Conservation (phyloP, 2,329 filamentous ascomycete species). For the Penicillium nordicum region DNA sequence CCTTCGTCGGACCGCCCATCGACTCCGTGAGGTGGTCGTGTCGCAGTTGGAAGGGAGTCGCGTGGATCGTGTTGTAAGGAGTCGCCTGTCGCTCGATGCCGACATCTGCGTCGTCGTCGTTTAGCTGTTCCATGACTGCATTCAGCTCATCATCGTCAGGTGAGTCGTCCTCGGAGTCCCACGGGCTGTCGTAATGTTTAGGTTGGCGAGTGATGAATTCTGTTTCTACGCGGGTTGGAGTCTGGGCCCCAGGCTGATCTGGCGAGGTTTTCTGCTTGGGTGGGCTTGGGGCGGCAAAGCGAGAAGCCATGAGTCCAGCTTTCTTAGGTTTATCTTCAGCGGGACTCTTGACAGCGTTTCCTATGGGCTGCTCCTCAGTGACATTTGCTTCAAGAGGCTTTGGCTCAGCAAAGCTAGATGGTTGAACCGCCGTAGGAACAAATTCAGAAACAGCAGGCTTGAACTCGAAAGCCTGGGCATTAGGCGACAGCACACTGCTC, state of each 20-base stretch:
- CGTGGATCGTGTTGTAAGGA: slow-evolving; percentile 21
- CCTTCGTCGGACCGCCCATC: slow-evolving; percentile 50
- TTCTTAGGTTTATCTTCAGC: neutral
- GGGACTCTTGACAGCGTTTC: slow-evolving; percentile 6
- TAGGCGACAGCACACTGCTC: slow-evolving; percentile 64
- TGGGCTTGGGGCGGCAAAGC: slow-evolving; percentile 33
- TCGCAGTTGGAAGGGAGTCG: slow-evolving; percentile 7
- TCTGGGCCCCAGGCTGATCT: slow-evolving; percentile 7
- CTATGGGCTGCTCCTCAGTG: slow-evolving; percentile 15
- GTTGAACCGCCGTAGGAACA: slow-evolving; percentile 19
- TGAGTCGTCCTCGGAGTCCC: slow-evolving; percentile 32
- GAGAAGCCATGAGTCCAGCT: slow-evolving; percentile 35
- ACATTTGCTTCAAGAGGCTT: slow-evolving; percentile 10
- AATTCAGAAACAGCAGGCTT: slow-evolving; percentile 35
- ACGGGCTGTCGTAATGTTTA: slow-evolving; percentile 7
- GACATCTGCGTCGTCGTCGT: slow-evolving; percentile 67
- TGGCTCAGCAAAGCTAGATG: slow-evolving; percentile 14
- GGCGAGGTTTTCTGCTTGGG: slow-evolving; percentile 18
- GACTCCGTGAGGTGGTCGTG: slow-evolving; percentile 30
- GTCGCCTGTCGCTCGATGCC: slow-evolving; percentile 64
- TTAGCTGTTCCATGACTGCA: slow-evolving; percentile 83
- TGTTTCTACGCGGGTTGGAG: neutral
- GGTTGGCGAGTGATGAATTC: neutral
- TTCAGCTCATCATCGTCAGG: slow-evolving; percentile 70
- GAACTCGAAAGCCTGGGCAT: slow-evolving; percentile 65